These are phyloP conservation scores for Botryobasidium botryosum DNA, from an alignment of 768 basidiomycete genomes.

Conservation along the genomic window DNA sequence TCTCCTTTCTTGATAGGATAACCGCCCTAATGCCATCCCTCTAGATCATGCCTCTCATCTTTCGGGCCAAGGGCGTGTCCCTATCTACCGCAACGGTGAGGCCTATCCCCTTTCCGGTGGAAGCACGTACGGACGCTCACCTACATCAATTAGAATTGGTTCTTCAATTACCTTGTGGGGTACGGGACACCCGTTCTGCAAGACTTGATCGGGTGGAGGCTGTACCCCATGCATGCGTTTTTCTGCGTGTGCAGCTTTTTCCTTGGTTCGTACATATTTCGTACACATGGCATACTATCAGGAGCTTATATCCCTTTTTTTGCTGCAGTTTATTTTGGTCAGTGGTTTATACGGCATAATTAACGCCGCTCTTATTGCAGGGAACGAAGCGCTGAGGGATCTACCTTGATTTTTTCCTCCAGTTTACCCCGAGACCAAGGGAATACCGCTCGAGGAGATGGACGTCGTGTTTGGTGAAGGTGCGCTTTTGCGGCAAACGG, in stretches of 20 bases:
- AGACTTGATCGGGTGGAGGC: conserved; percentile 72
- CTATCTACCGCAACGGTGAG: conserved; percentile 67
- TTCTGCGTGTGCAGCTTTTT: conserved; percentile 80
- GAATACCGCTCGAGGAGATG: conserved; percentile 21
- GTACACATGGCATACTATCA: conserved; percentile 1
- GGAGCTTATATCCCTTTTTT: conserved; percentile 8
- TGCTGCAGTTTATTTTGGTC: conserved; percentile 53
- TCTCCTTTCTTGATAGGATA: neutral
- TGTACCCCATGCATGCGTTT: conserved; percentile 94
- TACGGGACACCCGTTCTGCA: conserved; percentile 76
- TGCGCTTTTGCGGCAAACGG: conserved; percentile 13
- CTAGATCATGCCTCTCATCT: conserved; percentile 75
- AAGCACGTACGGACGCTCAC: conserved; percentile 30
- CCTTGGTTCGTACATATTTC: conserved; percentile 32
- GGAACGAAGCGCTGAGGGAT: neutral
- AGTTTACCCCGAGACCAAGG: conserved; percentile 37
- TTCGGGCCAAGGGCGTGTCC: conserved; percentile 92
- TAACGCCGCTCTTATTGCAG: too few relatives aligned
- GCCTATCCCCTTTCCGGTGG: conserved; percentile 1
- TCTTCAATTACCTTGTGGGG: conserved; percentile 84
- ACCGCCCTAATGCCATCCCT: neutral
- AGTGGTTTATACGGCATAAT: conserved; percentile 24
- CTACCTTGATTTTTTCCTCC: neutral
- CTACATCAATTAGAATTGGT: conserved; percentile 21
- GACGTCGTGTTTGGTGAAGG: conserved; percentile 26